A percentile compares a stretch with the other conserved stretches of the same genome.
Conservation (phyloP, 495 filamentous ascomycete species). For the Hypoxylon intermedium region DNA sequence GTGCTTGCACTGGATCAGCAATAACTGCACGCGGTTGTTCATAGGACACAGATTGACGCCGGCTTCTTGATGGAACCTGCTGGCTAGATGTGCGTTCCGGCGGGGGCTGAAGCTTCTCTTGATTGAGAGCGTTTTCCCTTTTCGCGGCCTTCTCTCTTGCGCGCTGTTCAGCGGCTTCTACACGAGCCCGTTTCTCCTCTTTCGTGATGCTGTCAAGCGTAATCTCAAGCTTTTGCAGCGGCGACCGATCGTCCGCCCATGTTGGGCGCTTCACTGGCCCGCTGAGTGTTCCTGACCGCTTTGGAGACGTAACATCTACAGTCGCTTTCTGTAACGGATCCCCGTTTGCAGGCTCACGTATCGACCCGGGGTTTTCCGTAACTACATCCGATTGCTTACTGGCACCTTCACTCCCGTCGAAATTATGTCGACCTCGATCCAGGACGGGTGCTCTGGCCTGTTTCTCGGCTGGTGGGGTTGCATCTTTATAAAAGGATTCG, state of each 20-base stretch:
- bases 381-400: constrained; percentile 22
- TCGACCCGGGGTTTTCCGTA: constrained; percentile 28
- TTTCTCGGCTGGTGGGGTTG: constrained; percentile 41
- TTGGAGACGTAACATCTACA: constrained; percentile 32
- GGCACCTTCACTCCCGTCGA: constrained; percentile 29
- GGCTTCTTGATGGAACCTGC: constrained; percentile 28
- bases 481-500: constrained; percentile 49
- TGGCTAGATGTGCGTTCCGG: constrained; percentile 21
- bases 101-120: constrained; percentile 28
- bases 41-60: constrained; percentile 16
- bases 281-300: constrained; percentile 31
- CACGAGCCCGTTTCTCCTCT: constrained; percentile 83
- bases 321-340: constrained; percentile 15
- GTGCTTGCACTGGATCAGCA: constrained; percentile 22
- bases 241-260: constrained; percentile 81
- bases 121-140: constrained; percentile 37
- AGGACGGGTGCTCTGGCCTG: constrained; percentile 41
- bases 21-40: constrained; percentile 17
- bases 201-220: constrained; percentile 89
- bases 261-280: constrained; percentile 48
- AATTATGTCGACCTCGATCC: constrained; percentile 42
- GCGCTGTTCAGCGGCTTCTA: constrained; percentile 77
- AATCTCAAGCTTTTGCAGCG: constrained; percentile 88
- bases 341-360: constrained; percentile 31
- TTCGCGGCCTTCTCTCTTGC: constrained; percentile 59